phyloP scores from a whole-genome alignment of 2,329 filamentous ascomycete species.

The Cercospora sesami region DNA sequence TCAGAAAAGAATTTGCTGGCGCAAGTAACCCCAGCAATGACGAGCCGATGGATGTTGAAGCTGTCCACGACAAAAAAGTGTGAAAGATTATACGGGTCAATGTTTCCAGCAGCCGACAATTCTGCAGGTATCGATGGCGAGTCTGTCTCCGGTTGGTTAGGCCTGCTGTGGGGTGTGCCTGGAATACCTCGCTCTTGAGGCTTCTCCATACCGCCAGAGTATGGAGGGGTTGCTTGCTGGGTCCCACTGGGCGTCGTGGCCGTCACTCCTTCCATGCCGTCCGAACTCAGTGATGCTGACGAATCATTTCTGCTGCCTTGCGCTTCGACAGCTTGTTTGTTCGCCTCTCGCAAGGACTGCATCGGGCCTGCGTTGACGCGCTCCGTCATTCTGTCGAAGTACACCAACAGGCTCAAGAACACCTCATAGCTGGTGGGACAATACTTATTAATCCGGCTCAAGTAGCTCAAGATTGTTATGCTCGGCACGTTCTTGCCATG shows the following conservation, averaged over 20 bases:
- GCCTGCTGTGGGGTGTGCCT: slow-evolving; percentile 41
- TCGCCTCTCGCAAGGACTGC: slow-evolving; percentile 59
- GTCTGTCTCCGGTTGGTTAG: slow-evolving; percentile 32
- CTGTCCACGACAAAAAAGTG: slow-evolving; percentile 95
- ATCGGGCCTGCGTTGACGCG: slow-evolving; percentile 81
- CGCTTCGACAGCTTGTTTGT: slow-evolving; percentile 49
- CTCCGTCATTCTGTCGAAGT: slow-evolving; percentile 99
- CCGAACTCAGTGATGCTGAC: slow-evolving; percentile 32
- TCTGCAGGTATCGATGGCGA: slow-evolving; percentile 39
- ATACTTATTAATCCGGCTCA: slow-evolving; percentile 96
- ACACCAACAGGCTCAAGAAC: slow-evolving; percentile 90
- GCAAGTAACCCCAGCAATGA: slow-evolving; percentile 96
- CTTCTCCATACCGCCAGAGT: slow-evolving; percentile 50
- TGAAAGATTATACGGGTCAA: slow-evolving; percentile 56
- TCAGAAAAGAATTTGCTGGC: slow-evolving; percentile 99
- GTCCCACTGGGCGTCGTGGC: slow-evolving; percentile 35
- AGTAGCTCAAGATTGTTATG: slow-evolving; percentile 94
- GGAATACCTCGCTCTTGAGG: slow-evolving; percentile 34
- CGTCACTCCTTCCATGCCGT: slow-evolving; percentile 36
- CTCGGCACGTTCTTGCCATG: slow-evolving; percentile 97
- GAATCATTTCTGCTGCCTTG: slow-evolving; percentile 21
- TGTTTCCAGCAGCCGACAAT: slow-evolving; percentile 34
- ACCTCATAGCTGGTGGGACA: slow-evolving; percentile 98
- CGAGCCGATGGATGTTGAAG: slow-evolving; percentile 95
- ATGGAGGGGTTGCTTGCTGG: slow-evolving; percentile 51